Conservation (phyloP, 1,139 yeast species). For the Debaryomycetaceae sp. region DNA sequence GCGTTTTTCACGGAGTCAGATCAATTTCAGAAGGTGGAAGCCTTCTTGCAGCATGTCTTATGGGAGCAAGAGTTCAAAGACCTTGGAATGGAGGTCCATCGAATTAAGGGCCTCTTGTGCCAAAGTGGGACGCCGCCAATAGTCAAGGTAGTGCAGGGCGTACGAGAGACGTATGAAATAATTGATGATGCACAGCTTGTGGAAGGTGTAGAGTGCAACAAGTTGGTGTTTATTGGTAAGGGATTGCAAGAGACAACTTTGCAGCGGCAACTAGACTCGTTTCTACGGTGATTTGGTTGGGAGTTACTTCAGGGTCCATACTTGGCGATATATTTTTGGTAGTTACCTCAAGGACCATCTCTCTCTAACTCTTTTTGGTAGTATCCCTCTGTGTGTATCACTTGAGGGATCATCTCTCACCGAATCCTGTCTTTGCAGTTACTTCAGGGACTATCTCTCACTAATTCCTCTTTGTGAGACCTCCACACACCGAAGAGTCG, state of each 20-base stretch:
- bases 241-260: conserved; percentile 28
- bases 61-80: conserved; percentile 52
- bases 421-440: too few species aligned
- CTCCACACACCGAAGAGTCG: too few species aligned
- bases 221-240: conserved; percentile 80
- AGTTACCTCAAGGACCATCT: too few species aligned
- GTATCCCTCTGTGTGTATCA: too few species aligned
- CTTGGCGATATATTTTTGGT: too few species aligned
- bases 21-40: conserved; percentile 37
- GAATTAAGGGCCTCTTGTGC: conserved; percentile 70
- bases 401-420: too few species aligned
- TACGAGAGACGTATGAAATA: conserved; percentile 81
- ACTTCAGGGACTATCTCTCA: too few species aligned
- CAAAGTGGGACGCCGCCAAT: conserved; percentile 5
- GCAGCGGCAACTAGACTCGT: conserved; percentile 12
- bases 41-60: conserved; percentile 50
- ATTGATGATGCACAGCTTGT: conserved; percentile 38
- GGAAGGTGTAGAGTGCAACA: conserved; percentile 29
- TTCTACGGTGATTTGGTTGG: too few species aligned
- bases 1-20: conserved; percentile 24
- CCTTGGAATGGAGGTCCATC: conserved; percentile 52
- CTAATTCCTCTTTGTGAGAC: too few species aligned
- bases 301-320: too few species aligned
- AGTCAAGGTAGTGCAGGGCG: conserved; percentile 82
- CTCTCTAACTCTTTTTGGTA: too few species aligned